Percentiles rank a stretch among this genome's conserved stretches.
phyloP scores from a whole-genome alignment of 345 rosid species.

The Clarkia xantiana region DNA sequence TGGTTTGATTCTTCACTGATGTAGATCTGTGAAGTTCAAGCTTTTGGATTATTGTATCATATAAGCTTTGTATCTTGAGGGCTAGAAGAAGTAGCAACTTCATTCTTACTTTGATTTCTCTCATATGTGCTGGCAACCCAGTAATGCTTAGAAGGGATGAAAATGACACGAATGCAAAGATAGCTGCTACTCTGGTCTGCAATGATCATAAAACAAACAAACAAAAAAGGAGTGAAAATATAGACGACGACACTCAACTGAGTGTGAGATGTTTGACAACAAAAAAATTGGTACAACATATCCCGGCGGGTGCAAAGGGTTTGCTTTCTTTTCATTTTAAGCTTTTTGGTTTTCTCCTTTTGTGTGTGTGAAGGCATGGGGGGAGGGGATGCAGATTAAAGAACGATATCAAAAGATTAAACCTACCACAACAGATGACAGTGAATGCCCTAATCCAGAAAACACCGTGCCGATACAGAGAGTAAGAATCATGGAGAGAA shows the following conservation, averaged over 20 bases:
- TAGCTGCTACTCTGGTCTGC: slow-evolving; percentile 82
- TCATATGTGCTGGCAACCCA: slow-evolving; percentile 60
- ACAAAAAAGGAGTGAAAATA: background rate
- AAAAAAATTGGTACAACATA: background rate
- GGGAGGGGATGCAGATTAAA: no score
- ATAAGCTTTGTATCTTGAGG: no score
- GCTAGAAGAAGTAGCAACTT: no score
- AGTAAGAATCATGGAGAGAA: slow-evolving; percentile 70
- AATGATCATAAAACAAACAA: slow-evolving; percentile 15
- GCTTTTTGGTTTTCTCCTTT: no score
- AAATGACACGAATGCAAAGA: slow-evolving; percentile 77
- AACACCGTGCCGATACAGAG: slow-evolving; percentile 71
- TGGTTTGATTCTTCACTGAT: slow-evolving; percentile 69
- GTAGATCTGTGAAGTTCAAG: slow-evolving; percentile 41
- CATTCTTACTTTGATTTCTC: slow-evolving; percentile 63
- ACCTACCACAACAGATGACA: slow-evolving; percentile 79
- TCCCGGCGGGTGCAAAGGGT: no score
- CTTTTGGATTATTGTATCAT: no score
- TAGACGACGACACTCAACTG: background rate
- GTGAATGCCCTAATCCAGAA: slow-evolving; percentile 85
- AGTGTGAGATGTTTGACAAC: background rate
- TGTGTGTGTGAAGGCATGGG: no score
- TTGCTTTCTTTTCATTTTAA: no score
- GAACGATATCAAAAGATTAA: background rate
- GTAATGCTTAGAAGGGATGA: slow-evolving; percentile 77